Evolutionary conservation across 192 early-diverging fungal species (phyloP).

Genomic region (Bifiguratus adelaidae): DNA sequence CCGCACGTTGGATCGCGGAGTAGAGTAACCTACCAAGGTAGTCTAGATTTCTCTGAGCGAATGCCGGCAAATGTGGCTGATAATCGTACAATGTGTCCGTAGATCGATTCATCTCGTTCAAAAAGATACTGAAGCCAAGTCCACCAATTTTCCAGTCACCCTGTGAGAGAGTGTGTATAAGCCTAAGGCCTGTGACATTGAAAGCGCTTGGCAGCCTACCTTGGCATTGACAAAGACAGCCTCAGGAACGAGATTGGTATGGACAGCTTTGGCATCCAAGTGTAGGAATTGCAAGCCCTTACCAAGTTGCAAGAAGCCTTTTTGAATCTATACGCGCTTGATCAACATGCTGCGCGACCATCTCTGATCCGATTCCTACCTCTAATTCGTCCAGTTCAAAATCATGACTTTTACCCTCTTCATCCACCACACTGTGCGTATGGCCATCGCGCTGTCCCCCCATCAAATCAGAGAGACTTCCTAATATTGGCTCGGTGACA

Average conservation of each 20-base stretch:
- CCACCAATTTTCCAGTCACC: constrained; percentile 80
- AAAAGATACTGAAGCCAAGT: constrained; percentile 52
- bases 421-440: too few relatives aligned
- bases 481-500: constrained; percentile 64
- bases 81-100: constrained; percentile 31
- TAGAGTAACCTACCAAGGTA: constrained; percentile 30
- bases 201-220: constrained; percentile 19
- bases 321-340: constrained; percentile 43
- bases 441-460: constrained; percentile 15
- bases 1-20: too few relatives aligned
- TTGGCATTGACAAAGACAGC: constrained; percentile 69
- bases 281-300: constrained; percentile 73
- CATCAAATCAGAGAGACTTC: constrained; percentile 51
- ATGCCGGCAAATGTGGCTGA: constrained; percentile 42
- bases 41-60: constrained; percentile 47
- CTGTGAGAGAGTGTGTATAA: constrained; percentile 5
- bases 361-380: too few relatives aligned
- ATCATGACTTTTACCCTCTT: too few relatives aligned
- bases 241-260: constrained; percentile 60
- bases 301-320: constrained; percentile 62
- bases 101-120: constrained; percentile 20
- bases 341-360: background rate
- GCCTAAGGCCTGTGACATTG: background rate
- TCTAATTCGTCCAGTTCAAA: constrained; percentile 72
- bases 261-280: constrained; percentile 57